Evolutionary conservation across 2,329 filamentous ascomycete genomes (phyloP).

Genomic region (Fusarium sp.): DNA sequence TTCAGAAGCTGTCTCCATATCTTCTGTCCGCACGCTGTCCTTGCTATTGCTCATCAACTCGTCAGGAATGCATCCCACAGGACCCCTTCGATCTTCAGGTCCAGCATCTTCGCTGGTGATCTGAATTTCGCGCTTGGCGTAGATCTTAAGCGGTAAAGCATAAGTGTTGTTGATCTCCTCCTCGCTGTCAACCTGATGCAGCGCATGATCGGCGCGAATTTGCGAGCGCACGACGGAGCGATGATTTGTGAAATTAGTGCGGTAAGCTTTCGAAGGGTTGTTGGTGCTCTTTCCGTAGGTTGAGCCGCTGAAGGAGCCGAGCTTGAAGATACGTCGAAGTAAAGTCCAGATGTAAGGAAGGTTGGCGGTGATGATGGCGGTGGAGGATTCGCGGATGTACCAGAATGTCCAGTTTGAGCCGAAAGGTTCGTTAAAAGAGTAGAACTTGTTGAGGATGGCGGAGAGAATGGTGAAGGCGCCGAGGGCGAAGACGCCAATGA

Average conservation of each 20-base stretch:
- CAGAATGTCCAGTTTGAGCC: constrained; percentile 55
- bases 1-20: constrained; percentile 41
- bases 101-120: constrained; percentile 43
- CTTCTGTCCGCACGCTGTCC: constrained; percentile 39
- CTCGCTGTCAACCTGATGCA: constrained; percentile 51
- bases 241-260: constrained; percentile 43
- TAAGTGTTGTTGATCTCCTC: constrained; percentile 51
- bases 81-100: constrained; percentile 34
- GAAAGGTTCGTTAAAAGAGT: constrained; percentile 55
- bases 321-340: constrained; percentile 51
- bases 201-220: constrained; percentile 36
- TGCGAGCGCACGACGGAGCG: constrained; percentile 42
- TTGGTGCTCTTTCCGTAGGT: constrained; percentile 45
- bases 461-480: constrained; percentile 63
- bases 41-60: constrained; percentile 32
- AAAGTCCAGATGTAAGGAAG: constrained; percentile 56
- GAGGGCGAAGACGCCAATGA: constrained; percentile 59
- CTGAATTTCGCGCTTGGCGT: constrained; percentile 50
- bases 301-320: constrained; percentile 50
- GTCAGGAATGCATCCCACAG: constrained; percentile 35
- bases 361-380: constrained; percentile 56
- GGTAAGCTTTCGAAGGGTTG: constrained; percentile 43
- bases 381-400: constrained; percentile 58
- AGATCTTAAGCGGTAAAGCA: constrained; percentile 52
- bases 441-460: constrained; percentile 59